Evolutionary conservation across 441 rosid genomes (phyloP), one percentile per base, ranked within the genome.

Genomic region (Adansonia grandidieri): DNA sequence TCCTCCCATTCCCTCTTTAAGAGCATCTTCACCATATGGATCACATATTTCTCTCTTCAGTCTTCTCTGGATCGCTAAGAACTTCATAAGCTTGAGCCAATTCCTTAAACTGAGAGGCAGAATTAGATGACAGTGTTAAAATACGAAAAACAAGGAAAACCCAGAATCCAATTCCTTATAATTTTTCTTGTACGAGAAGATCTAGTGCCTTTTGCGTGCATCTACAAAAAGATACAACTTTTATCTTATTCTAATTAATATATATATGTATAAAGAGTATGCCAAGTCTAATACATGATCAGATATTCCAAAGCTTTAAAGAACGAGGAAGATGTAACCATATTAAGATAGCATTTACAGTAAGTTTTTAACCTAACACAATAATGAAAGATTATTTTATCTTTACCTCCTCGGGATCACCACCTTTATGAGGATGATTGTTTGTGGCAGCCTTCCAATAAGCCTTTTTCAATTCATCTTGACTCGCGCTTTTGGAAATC

Each of bases 1-100:
- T 54, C 86, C 87, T 48, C 86, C 89, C 87, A 86, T 84, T 79
- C 89, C 89, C 71, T 86, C 87, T 73, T 84, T 86, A 58, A 86
- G 85, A 51, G 83, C 87, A 81, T 86, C 89, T 81, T 84, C 89
- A 0, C 87, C 89, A 54, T 82, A 86, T 71, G 84, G 86, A 64
- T 84, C 87, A 76, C 84, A 86, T 50, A 81, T 77, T 57, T 86
- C 87, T 69, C 87, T 82, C 79, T 86, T 86, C 74, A 37, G 40
- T 37, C 40, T 37, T 37, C 40, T 84, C 86, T 2, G 89, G 85
- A 78, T 86, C 86, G 14, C 82, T 82, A 58, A 86, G 87, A 80
- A 86, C 89, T 74, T 86, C 89, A 81, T 84, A 86, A 67, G 86
- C 86, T 42, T 80, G 82, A 74, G 80, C 78, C 78, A 83, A 54